Percentiles rank a stretch among this genome's conserved stretches.
These are phyloP conservation scores for Talaromyces adpressus DNA, from an alignment of 495 filamentous ascomycete genomes.

Conservation along the genomic window DNA sequence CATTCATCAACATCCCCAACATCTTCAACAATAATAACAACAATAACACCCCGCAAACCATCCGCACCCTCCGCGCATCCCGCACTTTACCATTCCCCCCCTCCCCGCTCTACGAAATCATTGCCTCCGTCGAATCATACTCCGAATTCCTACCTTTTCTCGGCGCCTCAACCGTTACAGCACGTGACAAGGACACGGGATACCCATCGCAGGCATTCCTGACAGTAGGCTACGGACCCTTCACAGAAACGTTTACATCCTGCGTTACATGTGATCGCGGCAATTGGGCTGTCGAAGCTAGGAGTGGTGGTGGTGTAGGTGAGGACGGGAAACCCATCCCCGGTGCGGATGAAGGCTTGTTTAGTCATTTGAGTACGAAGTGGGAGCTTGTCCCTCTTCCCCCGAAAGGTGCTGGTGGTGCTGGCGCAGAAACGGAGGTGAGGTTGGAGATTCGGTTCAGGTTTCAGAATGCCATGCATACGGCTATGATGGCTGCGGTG, in stretches of 20 bases:
- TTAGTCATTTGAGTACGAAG: conserved; percentile 67
- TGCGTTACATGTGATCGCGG: conserved; percentile 65
- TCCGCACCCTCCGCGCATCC: conserved; percentile 56
- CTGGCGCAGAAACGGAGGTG: conserved; percentile 57
- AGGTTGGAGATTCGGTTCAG: conserved; percentile 65
- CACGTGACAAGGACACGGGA: conserved; percentile 38
- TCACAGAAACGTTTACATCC: conserved; percentile 74
- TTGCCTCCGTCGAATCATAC: conserved; percentile 81
- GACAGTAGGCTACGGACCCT: conserved; percentile 73
- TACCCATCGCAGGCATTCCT: conserved; percentile 73
- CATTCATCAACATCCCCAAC: conserved; percentile 21
- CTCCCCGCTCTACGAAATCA: conserved; percentile 64
- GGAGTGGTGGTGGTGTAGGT: conserved; percentile 51
- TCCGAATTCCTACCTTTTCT: conserved; percentile 81
- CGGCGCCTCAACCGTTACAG: conserved; percentile 61
- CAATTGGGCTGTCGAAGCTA: conserved; percentile 61
- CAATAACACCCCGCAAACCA: conserved; percentile 19
- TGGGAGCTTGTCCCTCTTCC: conserved; percentile 56
- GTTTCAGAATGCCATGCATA: conserved; percentile 82
- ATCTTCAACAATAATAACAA: conserved; percentile 21
- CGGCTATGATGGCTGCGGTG: conserved; percentile 66
- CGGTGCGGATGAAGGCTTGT: conserved; percentile 48
- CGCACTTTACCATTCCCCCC: conserved; percentile 76
- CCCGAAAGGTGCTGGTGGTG: too few relatives aligned
- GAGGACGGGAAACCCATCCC: conserved; percentile 22